Evolutionary conservation across 2,329 filamentous ascomycete genomes (phyloP).

Genomic region (Exophiala sideris): DNA sequence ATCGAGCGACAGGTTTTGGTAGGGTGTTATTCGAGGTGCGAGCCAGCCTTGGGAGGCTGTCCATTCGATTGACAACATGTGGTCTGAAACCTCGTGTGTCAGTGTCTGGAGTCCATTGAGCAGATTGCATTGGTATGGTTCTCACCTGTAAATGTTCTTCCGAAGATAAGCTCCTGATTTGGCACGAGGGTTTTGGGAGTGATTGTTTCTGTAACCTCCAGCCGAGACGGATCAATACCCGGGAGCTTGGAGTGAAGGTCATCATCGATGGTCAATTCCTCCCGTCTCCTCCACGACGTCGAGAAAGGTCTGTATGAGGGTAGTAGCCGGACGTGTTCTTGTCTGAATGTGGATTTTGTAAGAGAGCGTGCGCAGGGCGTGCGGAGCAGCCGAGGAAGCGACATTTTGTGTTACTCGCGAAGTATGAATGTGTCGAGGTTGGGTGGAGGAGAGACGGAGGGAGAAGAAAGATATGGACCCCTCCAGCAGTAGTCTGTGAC

Average conservation of each 20-base stretch:
- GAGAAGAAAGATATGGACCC: neutral
- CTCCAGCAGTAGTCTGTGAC: neutral
- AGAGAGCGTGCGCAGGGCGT: conserved; percentile 18
- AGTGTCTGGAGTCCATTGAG: neutral
- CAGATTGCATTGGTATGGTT: neutral
- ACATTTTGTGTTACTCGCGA: conserved; percentile 7
- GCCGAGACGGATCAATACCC: conserved; percentile 72
- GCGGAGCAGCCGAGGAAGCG: conserved; percentile 25
- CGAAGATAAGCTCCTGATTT: conserved; percentile 82
- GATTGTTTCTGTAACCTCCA: conserved; percentile 70
- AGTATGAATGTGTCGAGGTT: neutral
- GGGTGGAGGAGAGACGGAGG: neutral
- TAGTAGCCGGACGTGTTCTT: conserved; percentile 12
- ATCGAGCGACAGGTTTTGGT: conserved; percentile 95
- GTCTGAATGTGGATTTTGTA: conserved; percentile 10
- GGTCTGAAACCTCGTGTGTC: conserved; percentile 57
- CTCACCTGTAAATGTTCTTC: conserved; percentile 81
- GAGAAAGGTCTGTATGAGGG: conserved; percentile 21
- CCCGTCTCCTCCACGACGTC: conserved; percentile 16
- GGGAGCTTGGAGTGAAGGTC: conserved; percentile 41
- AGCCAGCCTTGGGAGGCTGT: conserved; percentile 80
- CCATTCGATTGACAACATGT: conserved; percentile 97
- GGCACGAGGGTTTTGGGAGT: conserved; percentile 71
- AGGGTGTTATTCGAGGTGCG: conserved; percentile 77
- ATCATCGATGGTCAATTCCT: conserved; percentile 19